A percentile compares a stretch with the other conserved stretches of the same genome.
phyloP scores from a whole-genome alignment of 352 stramenopile species.

The Globisporangium nagaii region DNA sequence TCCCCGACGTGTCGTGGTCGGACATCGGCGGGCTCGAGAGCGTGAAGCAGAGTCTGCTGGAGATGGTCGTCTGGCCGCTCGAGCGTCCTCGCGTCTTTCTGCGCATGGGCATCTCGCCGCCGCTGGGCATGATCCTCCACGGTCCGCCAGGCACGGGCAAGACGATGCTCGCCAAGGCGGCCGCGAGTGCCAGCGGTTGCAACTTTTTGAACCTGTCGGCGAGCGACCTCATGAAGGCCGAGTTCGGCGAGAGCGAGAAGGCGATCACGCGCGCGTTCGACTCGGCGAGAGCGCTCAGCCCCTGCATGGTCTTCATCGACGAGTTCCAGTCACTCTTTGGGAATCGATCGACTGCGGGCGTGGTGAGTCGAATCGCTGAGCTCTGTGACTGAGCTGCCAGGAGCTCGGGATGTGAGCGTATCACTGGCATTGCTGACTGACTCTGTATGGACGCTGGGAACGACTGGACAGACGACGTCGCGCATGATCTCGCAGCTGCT shows the following conservation, averaged over 20 bases:
- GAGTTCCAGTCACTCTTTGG: constrained; percentile 87
- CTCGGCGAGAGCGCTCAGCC: constrained; percentile 62
- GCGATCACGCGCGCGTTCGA: constrained; percentile 68
- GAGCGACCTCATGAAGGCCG: constrained; percentile 74
- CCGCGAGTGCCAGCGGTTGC: constrained; percentile 69
- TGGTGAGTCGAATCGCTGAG: constrained; percentile 17
- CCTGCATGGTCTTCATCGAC: constrained; percentile 86
- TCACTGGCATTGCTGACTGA: background rate
- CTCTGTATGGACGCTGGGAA: background rate
- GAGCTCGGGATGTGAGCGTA: background rate
- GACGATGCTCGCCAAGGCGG: constrained; percentile 82
- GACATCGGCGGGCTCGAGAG: constrained; percentile 67
- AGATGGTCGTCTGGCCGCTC: constrained; percentile 86
- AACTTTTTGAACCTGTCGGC: constrained; percentile 79
- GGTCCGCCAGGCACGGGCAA: constrained; percentile 81
- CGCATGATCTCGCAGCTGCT: constrained; percentile 84
- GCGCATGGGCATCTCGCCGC: constrained; percentile 76
- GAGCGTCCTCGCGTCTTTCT: constrained; percentile 76
- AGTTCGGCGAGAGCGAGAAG: constrained; percentile 85
- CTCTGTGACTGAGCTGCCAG: background rate
- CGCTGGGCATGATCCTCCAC: constrained; percentile 70
- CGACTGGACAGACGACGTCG: constrained; percentile 46
- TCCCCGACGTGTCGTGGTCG: constrained; percentile 61
- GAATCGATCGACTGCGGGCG: constrained; percentile 60
- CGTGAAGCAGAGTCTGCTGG: constrained; percentile 72